Base-by-base conservation (phyloP, 495 filamentous ascomycete species). In the Penicillium angulare region DNA sequence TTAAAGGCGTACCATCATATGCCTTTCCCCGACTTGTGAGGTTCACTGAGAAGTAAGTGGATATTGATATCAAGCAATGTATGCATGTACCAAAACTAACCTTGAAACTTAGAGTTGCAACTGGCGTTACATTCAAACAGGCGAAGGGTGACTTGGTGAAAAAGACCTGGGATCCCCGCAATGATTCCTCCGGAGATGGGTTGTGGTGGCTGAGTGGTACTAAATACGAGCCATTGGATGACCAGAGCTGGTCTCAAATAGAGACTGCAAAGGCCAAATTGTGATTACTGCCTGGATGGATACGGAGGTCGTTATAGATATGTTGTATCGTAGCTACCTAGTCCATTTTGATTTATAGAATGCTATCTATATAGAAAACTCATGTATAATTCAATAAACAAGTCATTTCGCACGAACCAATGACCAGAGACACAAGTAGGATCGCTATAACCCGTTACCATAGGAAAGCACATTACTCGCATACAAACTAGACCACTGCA, bases 41-140 rank as follows among this genome's bases (percentile, higher is more conserved):
- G n/a, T 59, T 80, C 24, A 76, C 65, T 12, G 71, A 75, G 49
- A 77, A 78, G 77, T 78, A 47, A 54, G 75, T 41, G 12, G 18
- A 3, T 38, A 20, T 27, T 2, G 21, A 13, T 49, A 20, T n/a
- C n/a, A n/a, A n/a, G n/a, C n/a, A n/a, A n/a, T n/a, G n/a, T n/a
- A n/a, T n/a, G n/a, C n/a, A n/a, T n/a, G n/a, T n/a, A n/a, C n/a
- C n/a, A n/a, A 27, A 15, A 31, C 27, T 33, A 29, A 45, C 16
- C 5, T 23, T 3, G 23, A 13, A 5, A 27, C 6, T 17, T 31
- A 79, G 76, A 56, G 75, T 80, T 39, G 66, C 68, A 34, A 73
- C 75, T 2, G 73, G 72, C 21, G 74, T 72, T 5, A 80, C 75
- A 1, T 80, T 80, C 63, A 80, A 80, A 51, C 75, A 80, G 53